phyloP scores from a whole-genome alignment of 148 eudicot species.

The Dianthus caryophyllus region DNA sequence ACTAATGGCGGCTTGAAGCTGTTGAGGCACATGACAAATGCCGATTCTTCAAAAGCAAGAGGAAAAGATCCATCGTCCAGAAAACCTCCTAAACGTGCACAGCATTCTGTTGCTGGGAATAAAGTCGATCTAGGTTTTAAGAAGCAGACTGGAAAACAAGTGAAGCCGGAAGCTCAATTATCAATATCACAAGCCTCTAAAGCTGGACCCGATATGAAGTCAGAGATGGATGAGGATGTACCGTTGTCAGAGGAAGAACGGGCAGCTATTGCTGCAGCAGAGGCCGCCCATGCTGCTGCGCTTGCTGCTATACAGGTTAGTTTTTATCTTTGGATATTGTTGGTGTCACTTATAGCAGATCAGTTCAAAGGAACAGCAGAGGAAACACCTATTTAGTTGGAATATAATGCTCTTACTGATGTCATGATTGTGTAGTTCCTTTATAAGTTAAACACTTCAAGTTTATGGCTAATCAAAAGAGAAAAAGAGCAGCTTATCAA shows the following conservation, averaged over 20 bases:
- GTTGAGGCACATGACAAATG: constrained; percentile 48
- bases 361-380: background rate
- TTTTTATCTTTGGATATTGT: background rate
- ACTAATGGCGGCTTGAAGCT: constrained; percentile 63
- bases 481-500: no score
- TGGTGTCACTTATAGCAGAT: background rate
- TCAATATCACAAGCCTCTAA: constrained; percentile 44
- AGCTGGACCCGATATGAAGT: constrained; percentile 35
- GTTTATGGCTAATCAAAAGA: background rate
- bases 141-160: constrained; percentile 45
- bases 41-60: constrained; percentile 55
- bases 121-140: constrained; percentile 34
- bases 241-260: constrained; percentile 78
- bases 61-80: constrained; percentile 39
- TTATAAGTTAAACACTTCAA: background rate
- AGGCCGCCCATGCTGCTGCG: constrained; percentile 88
- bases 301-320: constrained; percentile 91
- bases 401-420: background rate
- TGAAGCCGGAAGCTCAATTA: constrained; percentile 40
- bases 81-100: constrained; percentile 54
- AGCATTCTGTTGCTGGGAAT: constrained; percentile 38
- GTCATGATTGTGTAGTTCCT: background rate
- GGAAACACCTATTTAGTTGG: background rate
- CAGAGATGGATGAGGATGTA: constrained; percentile 35
- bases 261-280: constrained; percentile 88